Conservation (phyloP, 2,329 filamentous ascomycete genomes). For the Phaeosphaeriaceae sp. region DNA sequence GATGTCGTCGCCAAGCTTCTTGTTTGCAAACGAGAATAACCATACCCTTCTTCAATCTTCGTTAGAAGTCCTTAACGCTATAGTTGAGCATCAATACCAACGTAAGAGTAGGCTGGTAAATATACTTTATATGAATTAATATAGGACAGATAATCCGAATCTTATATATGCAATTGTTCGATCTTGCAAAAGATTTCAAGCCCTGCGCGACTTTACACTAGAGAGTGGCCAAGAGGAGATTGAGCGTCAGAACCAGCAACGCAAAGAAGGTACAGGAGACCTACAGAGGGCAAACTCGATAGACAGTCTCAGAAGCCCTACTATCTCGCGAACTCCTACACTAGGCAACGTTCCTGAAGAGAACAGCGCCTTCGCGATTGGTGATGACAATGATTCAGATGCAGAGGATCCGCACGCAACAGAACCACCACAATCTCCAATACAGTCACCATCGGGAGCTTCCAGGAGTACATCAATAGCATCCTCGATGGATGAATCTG, state of each 20-base stretch:
- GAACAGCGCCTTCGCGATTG: conserved; percentile 84
- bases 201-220: conserved; percentile 83
- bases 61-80: conserved; percentile 86
- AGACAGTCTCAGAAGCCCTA: conserved; percentile 72
- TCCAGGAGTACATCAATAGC: conserved; percentile 73
- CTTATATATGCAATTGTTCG: conserved; percentile 80
- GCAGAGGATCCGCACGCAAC: conserved; percentile 60
- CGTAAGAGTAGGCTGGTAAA: conserved; percentile 58
- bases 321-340: conserved; percentile 60
- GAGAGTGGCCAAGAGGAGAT: conserved; percentile 93
- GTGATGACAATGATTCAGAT: conserved; percentile 74
- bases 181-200: conserved; percentile 83
- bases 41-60: conserved; percentile 80
- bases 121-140: neutral
- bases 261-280: conserved; percentile 62
- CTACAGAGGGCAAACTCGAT: conserved; percentile 64
- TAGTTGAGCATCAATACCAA: conserved; percentile 85
- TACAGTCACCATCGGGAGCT: conserved; percentile 42
- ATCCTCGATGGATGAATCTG: conserved; percentile 74
- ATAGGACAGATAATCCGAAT: conserved; percentile 72
- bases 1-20: conserved; percentile 91
- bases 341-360: conserved; percentile 77
- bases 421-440: conserved; percentile 39
- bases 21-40: conserved; percentile 91
- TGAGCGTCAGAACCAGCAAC: conserved; percentile 74